Evolutionary conservation across 192 early-diverging fungal species (phyloP).

Genomic region (Coemansia sp.): DNA sequence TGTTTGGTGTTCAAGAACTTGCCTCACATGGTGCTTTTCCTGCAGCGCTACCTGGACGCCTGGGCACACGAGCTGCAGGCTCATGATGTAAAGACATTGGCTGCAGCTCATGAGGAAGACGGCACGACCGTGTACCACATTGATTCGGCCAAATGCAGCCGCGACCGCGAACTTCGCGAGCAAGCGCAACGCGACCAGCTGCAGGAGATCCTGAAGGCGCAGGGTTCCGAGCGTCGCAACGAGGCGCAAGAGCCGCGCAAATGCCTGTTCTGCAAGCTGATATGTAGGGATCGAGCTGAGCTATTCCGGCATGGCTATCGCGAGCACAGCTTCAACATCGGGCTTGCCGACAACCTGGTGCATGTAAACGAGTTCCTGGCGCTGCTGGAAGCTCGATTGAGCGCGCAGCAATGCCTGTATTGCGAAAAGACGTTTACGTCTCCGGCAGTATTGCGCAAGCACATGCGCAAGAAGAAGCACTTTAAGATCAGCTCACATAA

Average conservation of each 20-base stretch:
- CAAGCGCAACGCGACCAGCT: conserved; percentile 69
- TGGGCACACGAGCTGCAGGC: conserved; percentile 61
- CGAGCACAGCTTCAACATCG: conserved; percentile 94
- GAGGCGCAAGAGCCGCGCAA: conserved; percentile 68
- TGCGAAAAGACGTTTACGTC: conserved; percentile 92
- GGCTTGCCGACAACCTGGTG: conserved; percentile 86
- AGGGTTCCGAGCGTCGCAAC: conserved; percentile 68
- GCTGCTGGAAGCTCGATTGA: conserved; percentile 71
- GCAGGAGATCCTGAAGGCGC: conserved; percentile 67
- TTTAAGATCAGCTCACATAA: conserved; percentile 91
- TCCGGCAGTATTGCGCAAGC: conserved; percentile 82
- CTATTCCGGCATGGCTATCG: conserved; percentile 86
- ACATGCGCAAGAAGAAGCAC: conserved; percentile 99
- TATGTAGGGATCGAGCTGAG: conserved; percentile 63
- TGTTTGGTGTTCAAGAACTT: conserved; percentile 64
- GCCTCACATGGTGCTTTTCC: conserved; percentile 72
- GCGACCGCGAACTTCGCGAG: conserved; percentile 69
- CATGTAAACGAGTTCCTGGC: conserved; percentile 77
- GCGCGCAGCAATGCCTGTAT: conserved; percentile 78
- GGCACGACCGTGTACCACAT: conserved; percentile 36
- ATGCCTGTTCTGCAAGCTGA: conserved; percentile 90
- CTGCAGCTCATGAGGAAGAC: not conserved
- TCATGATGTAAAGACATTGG: not conserved
- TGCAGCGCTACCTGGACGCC: conserved; percentile 71
- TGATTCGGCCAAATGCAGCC: conserved; percentile 55